Evolutionary conservation across 106 monocot genomes (phyloP), one percentile per base, ranked within the genome.

Genomic region (Iris macrosiphon): DNA sequence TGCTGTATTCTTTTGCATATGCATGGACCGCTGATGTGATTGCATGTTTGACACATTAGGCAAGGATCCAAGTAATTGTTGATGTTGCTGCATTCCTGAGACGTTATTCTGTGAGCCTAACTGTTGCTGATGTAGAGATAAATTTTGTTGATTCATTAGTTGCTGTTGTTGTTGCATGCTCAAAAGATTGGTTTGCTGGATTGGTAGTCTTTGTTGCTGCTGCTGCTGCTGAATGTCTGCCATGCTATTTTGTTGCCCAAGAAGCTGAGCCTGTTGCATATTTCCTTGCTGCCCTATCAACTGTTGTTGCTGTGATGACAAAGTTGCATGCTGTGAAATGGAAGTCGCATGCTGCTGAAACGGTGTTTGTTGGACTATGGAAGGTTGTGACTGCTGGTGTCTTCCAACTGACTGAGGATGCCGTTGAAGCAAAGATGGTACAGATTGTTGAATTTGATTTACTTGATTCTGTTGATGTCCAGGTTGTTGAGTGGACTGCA

Each of bases 151-250:
- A 72, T 74, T 77, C 51, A 93, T 33, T 45, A 85, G 55, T 60
- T 71, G 76, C 31, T 68, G 72, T 33, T 74, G 72, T 54, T 64
- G 32, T 24, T 85, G 89, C 85, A 85, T 82, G 62, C 32, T 69
- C 51, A 75, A 43, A 52, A 91, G 70, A 72, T 66, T 81, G 55
- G 77, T 84, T 52, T 75, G 78, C 59, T 82, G 88, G 22, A 67
- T 67, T 26, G 76, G 25, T 76, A 31, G 52, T 44, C 84, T 47
- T 35, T 75, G 13, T 61, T 23, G 78, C 34, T 84, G 77, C 20
- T 78, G 82, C 40, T 77, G 84, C 27, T 75, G 75, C 44, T 78
- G 74, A 31, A 71, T 63, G n/a, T 84, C 80, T 55, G 73, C 33
- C 7, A 68, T 60, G 57, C 19, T 73, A 68, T 66, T 75, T 43